These are phyloP conservation scores for Sporobolomyces roseus DNA, from an alignment of 768 basidiomycete genomes.

Conservation along the genomic window DNA sequence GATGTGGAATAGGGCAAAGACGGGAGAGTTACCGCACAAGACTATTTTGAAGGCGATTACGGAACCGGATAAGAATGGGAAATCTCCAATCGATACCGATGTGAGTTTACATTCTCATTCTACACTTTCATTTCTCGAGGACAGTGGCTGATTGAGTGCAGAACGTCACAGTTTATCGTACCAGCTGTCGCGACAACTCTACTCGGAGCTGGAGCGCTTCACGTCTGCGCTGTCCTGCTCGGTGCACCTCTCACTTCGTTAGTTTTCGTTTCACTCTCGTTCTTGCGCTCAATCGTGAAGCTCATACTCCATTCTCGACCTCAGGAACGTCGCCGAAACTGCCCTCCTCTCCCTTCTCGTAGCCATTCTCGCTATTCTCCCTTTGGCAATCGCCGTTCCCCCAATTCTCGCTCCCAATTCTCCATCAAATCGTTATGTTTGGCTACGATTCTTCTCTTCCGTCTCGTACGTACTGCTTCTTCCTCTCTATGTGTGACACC, in stretches of 20 bases:
- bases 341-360: constrained; percentile 66
- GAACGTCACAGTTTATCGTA: constrained; percentile 19
- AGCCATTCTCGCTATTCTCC: constrained; percentile 54
- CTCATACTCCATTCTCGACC: neutral
- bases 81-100: constrained; percentile 8
- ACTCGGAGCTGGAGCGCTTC: constrained; percentile 54
- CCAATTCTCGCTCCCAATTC: constrained; percentile 70
- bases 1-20: constrained; percentile 4
- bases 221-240: constrained; percentile 60
- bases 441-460: constrained; percentile 77
- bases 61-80: neutral
- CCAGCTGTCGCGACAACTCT: constrained; percentile 51
- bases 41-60: neutral
- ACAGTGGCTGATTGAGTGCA: no score
- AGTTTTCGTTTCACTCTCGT: constrained; percentile 31
- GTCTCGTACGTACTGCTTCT: constrained; percentile 60
- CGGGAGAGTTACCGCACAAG: constrained; percentile 21
- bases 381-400: constrained; percentile 64
- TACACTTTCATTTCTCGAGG: neutral
- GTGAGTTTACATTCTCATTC: constrained; percentile 6
- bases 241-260: constrained; percentile 70
- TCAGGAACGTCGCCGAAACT: constrained; percentile 60
- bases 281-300: neutral
- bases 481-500: no score
- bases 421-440: constrained; percentile 62